Evolutionary conservation across 2,329 filamentous ascomycete genomes (phyloP), one percentile per base, ranked within the genome.

Genomic region (Cytospora leucostoma): DNA sequence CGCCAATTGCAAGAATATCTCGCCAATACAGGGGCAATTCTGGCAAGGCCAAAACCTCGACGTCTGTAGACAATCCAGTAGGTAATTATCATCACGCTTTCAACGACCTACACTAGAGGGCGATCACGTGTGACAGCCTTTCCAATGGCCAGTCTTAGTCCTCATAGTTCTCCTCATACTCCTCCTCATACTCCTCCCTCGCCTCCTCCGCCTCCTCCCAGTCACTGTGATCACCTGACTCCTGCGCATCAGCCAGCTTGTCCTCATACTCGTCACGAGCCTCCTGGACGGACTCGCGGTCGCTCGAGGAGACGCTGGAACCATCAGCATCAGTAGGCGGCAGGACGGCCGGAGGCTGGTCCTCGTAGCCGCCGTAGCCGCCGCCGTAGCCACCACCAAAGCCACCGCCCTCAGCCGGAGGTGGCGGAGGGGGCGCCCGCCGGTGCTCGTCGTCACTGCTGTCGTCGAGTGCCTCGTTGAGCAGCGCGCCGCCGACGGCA

Each of bases 401-500:
- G 27, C 27, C 27, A 27, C 38, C 68, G 52, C 64, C 62, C 38
- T 66, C 63, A 56, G 15, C 54, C 50, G 52, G 58, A 7, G 63
- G 61, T 34, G 53, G 64, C 19, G 56, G 58, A 50, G 65, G 54
- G 52, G 58, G 52, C 49, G 60, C 55, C 33, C 60, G 53, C 27
- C 64, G 56, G 49, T 64, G 60, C 55, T 67, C 66, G 7, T 70
- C 67, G 21, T 68, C 64, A 37, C 62, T 62, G 19, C 66, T 61
- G 44, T 68, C 67, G 85, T 83, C 74, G 35, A 86, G 68, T 59
- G 82, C 84, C 69, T 88, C 79, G 51, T 81, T 82, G 59, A 88
- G 76, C 53, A 86, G 70, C 3, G 84, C 86, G 57, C 85, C 86
- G 32, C 82, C 87, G 47, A 85, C 71, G 60, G 80, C 82, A 67